phyloP scores from a whole-genome alignment of 805 yeast genomes.

The Zygotorulaspora chibaensis region DNA sequence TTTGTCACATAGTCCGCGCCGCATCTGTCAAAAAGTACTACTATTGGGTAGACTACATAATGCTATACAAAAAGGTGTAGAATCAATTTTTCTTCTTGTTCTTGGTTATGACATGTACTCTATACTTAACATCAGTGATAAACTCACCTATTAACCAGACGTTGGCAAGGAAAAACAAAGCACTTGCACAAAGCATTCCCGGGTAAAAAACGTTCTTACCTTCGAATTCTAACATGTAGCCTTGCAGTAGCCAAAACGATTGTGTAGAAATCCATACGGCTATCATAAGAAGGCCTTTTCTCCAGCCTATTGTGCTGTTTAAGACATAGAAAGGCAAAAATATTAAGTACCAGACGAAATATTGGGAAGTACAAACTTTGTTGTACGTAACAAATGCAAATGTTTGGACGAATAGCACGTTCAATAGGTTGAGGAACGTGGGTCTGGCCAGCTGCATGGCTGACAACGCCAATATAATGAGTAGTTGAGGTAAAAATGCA shows the following conservation, averaged over 20 bases:
- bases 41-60: neutral
- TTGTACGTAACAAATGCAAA: constrained; percentile 72
- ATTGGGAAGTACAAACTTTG: constrained; percentile 89
- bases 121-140: constrained; percentile 40
- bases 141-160: constrained; percentile 56
- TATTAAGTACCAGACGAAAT: constrained; percentile 90
- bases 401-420: constrained; percentile 69
- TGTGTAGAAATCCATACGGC: constrained; percentile 67
- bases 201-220: constrained; percentile 64
- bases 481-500: constrained; percentile 82
- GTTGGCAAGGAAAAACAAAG: constrained; percentile 57
- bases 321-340: constrained; percentile 71
- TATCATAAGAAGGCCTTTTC: constrained; percentile 42
- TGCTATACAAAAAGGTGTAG: neutral
- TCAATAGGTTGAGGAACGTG: constrained; percentile 40
- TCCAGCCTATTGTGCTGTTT: constrained; percentile 37
- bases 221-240: constrained; percentile 73
- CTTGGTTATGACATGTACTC: neutral
- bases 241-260: constrained; percentile 73
- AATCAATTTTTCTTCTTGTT: constrained; percentile 5
- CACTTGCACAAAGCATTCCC: constrained; percentile 52
- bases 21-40: too few species aligned
- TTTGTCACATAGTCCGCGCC: neutral
- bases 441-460: constrained; percentile 21
- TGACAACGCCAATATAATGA: constrained; percentile 33